Percentiles rank a stretch among this genome's conserved stretches.
phyloP scores from a whole-genome alignment of 176 grass and related monocot species.

The Pharus latifolius region DNA sequence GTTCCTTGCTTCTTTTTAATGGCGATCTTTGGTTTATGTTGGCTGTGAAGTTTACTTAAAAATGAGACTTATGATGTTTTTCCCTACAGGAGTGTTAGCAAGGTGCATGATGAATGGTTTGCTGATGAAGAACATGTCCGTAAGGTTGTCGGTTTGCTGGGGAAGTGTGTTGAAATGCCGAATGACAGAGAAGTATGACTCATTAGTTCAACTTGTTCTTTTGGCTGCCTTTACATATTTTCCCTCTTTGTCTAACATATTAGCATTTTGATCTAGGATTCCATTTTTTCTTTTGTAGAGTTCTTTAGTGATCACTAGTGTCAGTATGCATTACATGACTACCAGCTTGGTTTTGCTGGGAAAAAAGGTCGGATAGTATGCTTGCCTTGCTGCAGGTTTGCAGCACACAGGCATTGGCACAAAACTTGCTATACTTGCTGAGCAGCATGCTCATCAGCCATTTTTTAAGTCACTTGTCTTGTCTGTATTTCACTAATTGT shows the following conservation, averaged over 20 bases:
- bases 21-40: not conserved
- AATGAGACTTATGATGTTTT: slow-evolving; percentile 12
- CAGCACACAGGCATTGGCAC: not conserved
- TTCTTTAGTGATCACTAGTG: not conserved
- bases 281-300: not conserved
- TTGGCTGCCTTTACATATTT: slow-evolving; percentile 1
- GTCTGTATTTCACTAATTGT: not conserved
- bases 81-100: slow-evolving; percentile 83
- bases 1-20: not conserved
- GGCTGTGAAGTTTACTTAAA: slow-evolving; percentile 10
- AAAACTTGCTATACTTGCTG: not conserved
- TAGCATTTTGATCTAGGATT: not conserved
- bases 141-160: slow-evolving; percentile 80
- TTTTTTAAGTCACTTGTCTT: slow-evolving; percentile 4
- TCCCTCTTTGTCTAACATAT: not conserved
- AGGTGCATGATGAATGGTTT: slow-evolving; percentile 99
- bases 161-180: slow-evolving; percentile 47
- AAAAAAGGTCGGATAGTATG: not conserved
- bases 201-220: slow-evolving; percentile 21
- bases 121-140: slow-evolving; percentile 92
- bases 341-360: not conserved
- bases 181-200: slow-evolving; percentile 75
- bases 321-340: not conserved
- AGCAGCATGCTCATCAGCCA: not conserved
- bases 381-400: not conserved